Evolutionary conservation across 305 asterid genomes (phyloP), one percentile per base, ranked within the genome.

Genomic region (Fraxinus platypoda): DNA sequence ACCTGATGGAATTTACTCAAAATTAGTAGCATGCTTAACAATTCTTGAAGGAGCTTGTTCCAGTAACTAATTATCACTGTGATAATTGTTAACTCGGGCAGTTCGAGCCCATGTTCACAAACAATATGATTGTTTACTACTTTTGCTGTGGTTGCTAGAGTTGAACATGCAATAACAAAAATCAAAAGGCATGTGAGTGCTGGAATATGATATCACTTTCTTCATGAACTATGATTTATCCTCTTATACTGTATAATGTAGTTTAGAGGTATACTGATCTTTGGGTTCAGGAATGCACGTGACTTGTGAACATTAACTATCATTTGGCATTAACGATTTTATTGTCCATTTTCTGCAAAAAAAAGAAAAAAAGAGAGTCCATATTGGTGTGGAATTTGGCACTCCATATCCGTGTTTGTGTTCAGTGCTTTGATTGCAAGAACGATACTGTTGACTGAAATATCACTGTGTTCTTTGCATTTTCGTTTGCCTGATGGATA

Each of bases 261-360:
- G 19, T 77, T 35, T 43, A 19, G 80, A 68, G 76, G 72, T 81
- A 57, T n/a, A 77, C 59, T 75, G 81, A 74, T 78, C 43, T 75
- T 77, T 73, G 19, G 54, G 17, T 9, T 41, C 26, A 17, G 80
- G 30, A 74, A 80, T 75, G 54, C 17, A 54, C 35, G 35, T 73
- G 41, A 66, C 38, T 31, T 76, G 54, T 57, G 70, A 66, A 66
- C 34, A 8, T 9, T 66, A 66, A 6, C n/a, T 11, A 26, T 64
- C 35, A 66, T 23, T 78, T 46, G 82, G 74, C 68, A 73, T 80
- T 28, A n/a, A 25, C 5, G 35, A 43, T 43, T 2, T 2, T 15
- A 71, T 41, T 35, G 46, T 76, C 80, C 66, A 57, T 78, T 72
- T 37, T 72, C 41, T 26, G 79, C 37, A 1, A 31, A 31, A 31